A percentile compares a stretch with the other conserved stretches of the same genome.
Conservation (phyloP, 2,329 filamentous ascomycete species). For the Exophiala xenobiotica region DNA sequence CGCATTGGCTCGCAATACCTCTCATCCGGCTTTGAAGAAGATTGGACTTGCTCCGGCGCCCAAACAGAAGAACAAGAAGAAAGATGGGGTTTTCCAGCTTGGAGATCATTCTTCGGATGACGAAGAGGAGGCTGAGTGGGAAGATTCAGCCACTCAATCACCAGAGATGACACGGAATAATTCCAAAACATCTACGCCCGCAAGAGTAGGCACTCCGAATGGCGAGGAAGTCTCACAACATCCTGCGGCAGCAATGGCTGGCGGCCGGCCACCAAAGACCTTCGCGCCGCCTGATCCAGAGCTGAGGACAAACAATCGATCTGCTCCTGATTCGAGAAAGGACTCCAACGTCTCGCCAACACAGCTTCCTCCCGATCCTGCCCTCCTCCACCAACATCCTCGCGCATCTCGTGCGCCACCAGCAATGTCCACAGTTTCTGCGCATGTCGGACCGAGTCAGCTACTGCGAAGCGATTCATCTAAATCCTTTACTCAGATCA, state of each 20-base stretch:
- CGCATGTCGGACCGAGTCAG: conserved; percentile 41
- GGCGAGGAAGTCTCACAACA: conserved; percentile 14
- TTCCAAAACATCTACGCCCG: conserved; percentile 35
- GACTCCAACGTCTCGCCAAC: conserved; percentile 9
- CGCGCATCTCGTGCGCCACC: conserved; percentile 46
- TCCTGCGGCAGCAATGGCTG: conserved; percentile 3
- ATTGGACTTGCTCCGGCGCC: conserved; percentile 32
- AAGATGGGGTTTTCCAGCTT: conserved; percentile 48
- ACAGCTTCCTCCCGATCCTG: conserved; percentile 23
- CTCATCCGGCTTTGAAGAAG: conserved; percentile 42
- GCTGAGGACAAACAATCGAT: conserved; percentile 24
- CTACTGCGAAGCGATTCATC: conserved; percentile 27
- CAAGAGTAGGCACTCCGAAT: conserved; percentile 23
- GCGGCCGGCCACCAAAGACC: conserved; percentile 7
- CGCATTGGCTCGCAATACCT: conserved; percentile 41
- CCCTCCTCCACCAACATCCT: conserved; percentile 33
- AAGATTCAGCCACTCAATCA: conserved; percentile 48
- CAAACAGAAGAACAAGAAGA: conserved; percentile 22
- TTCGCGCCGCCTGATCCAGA: conserved; percentile 22
- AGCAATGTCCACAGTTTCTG: conserved; percentile 51
- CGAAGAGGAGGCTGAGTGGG: conserved; percentile 46
- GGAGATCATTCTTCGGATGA: conserved; percentile 43
- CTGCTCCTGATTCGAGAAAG: conserved; percentile 25
- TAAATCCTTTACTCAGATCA: conserved; percentile 32
- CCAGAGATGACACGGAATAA: conserved; percentile 48